Evolutionary conservation across 257 asterid species (phyloP), one percentile per base, ranked within the genome.

Genomic region (Solanum medicagineum): DNA sequence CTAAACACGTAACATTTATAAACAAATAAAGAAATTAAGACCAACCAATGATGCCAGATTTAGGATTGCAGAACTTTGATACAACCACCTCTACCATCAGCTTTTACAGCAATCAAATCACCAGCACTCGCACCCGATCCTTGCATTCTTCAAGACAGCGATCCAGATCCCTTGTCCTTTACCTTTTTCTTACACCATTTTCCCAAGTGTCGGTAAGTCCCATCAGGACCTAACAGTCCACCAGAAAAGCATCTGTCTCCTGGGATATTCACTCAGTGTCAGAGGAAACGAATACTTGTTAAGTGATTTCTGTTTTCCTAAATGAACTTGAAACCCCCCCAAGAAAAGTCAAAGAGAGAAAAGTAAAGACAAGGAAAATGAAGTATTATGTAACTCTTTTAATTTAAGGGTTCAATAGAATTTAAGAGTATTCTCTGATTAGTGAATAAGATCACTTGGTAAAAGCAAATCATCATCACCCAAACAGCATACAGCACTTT

Each of bases 31-130:
- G 86, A 65, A 66, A 16, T 20, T 19, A 36, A 51, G 47, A 90
- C 95, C n/a, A 87, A 91, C 98, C 93, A 73, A 36, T 84, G 94
- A 82, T 59, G 93, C 56, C 87, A 87, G 95, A 84, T 90, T 90
- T 42, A 91, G 79, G 96, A 84, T 88, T 93, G 86, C 90, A 94
- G 90, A 77, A 93, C 93, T 87, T 94, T 95, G 88, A 94, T 89
- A 88, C 86, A 85, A 53, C 97, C 97, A 56, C 98, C 98, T 91
- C 98, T 90, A 77, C 99, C 98, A 89, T 97, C 98, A 83, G 98
- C 97, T 88, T 98, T 98, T 81, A 90, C 93, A 12, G 97, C 87
- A 69, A 94, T 95, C 89, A 97, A 87, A 84, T 92, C 90, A 19
- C 96, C 92, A 6, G 91, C n/a, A 59, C 81, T 86, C 63, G 89